Evolutionary conservation across 192 early-diverging fungal genomes (phyloP).

Genomic region (Mortierella hygrophila): DNA sequence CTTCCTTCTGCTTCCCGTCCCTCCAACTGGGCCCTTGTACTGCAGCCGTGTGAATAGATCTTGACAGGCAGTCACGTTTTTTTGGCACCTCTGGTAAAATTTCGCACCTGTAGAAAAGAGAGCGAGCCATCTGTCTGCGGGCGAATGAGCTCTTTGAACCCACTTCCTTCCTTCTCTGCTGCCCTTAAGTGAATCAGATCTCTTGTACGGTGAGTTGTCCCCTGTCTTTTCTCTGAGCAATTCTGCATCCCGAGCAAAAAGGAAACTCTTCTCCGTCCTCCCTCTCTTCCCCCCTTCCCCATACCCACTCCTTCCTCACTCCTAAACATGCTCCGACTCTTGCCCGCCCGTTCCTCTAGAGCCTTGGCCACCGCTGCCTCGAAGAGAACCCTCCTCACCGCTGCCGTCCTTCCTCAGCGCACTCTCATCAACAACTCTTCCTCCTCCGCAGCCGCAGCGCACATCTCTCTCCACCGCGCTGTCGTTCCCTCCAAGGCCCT

Average conservation of each 20-base stretch:
- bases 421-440: slow-evolving; percentile 29
- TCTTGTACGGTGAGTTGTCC: too few species aligned
- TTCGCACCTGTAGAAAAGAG: slow-evolving; percentile 52
- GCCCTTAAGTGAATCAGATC: slow-evolving; percentile 4
- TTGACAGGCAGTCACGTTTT: slow-evolving; percentile 1
- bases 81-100: slow-evolving; percentile 12
- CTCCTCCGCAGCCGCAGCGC: slow-evolving; percentile 58
- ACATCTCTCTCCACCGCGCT: slow-evolving; percentile 6
- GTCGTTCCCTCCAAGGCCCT: slow-evolving; percentile 19
- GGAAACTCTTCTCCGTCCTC: background rate
- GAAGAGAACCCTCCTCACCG: slow-evolving; percentile 41
- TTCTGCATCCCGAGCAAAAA: background rate
- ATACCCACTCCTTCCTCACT: background rate
- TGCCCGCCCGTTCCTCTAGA: slow-evolving; percentile 11
- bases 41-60: background rate
- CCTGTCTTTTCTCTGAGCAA: background rate
- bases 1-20: background rate
- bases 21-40: background rate
- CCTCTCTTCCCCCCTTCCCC: background rate
- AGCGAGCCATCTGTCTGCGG: slow-evolving; percentile 17
- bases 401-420: slow-evolving; percentile 12
- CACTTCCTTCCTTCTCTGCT: background rate
- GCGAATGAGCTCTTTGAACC: slow-evolving; percentile 1
- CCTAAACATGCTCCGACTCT: slow-evolving; percentile 30
- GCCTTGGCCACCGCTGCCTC: slow-evolving; percentile 2